Evolutionary conservation across 495 filamentous ascomycete species (phyloP), one percentile per base, ranked within the genome.

Genomic region (Podospora pseudocomata): DNA sequence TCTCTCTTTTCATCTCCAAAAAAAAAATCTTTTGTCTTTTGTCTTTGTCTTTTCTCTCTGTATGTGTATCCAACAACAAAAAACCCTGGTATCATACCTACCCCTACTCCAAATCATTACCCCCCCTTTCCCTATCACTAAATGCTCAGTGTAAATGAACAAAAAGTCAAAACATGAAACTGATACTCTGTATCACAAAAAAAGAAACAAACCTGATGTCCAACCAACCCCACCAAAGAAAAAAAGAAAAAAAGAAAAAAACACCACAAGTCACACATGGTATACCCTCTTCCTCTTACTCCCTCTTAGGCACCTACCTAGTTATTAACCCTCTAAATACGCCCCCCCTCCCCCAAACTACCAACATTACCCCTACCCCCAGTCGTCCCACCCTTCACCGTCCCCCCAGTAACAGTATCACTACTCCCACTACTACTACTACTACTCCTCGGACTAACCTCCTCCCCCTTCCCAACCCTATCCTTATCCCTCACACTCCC

Each of bases 371-470:
- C 13, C 39, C 39, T 49, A 49, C 13, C 39, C 39, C 39, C 39
- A 49, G 2, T 16, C 16, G 18, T 6, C 18, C 19, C 11, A 7
- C 13, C 26, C 56, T 18, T 27, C 16, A 20, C n/a, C 23, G 54
- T 58, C 30, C 32, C 54, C 54, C 54, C 56, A 59, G 26, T 57
- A 65, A 16, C 49, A 49, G 19, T 57, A 59, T 23, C 65, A 23
- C 62, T 57, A 64, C 39, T 49, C 39, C 39, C 39, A 49, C 34
- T 39, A 39, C 23, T 23, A 23, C 23, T 23, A 1, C 23, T 23
- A 23, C 39, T 49, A 49, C 39, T 49, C 39, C 39, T 49, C 7
- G 39, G 39, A 49, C 39, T 49, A 49, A 49, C 39, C 27, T 32
- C 28, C 56, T 59, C 39, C 15, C 13, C 39, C 39, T 20, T 20